These are phyloP conservation scores for Colletotrichum agaves DNA, from an alignment of 2,329 filamentous ascomycete species.

Conservation along the genomic window DNA sequence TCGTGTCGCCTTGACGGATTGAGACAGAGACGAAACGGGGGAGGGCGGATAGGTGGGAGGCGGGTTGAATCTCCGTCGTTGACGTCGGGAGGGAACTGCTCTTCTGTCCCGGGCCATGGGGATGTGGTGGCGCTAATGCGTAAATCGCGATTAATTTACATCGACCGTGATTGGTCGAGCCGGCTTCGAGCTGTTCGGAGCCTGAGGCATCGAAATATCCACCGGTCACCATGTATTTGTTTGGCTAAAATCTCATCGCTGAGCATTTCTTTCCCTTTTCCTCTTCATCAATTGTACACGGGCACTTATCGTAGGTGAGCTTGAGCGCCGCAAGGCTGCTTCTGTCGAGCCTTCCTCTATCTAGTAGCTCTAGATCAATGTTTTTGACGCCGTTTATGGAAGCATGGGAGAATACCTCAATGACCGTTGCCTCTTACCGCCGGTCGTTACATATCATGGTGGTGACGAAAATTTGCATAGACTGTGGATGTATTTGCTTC, in stretches of 20 bases:
- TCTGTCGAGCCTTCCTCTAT: constrained; percentile 77
- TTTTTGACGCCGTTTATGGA: constrained; percentile 75
- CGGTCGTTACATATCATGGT: constrained; percentile 70
- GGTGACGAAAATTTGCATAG: background rate
- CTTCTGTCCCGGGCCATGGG: constrained; percentile 45
- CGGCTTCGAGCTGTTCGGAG: constrained; percentile 39
- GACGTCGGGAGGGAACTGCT: constrained; percentile 52
- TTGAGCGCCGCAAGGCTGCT: constrained; percentile 59
- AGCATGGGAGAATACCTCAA: constrained; percentile 73
- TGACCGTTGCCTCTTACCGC: constrained; percentile 78
- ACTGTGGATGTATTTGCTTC: background rate
- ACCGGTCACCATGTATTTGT: constrained; percentile 22
- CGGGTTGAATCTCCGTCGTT: constrained; percentile 53
- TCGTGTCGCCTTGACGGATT: constrained; percentile 70
- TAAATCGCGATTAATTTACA: constrained; percentile 56
- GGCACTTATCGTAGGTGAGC: constrained; percentile 79
- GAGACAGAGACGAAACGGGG: constrained; percentile 51
- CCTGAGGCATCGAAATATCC: constrained; percentile 49
- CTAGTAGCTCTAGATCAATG: constrained; percentile 70
- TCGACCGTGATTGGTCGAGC: constrained; percentile 53
- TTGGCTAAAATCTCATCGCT: constrained; percentile 33
- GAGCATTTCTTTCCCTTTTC: constrained; percentile 49
- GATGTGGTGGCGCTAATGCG: constrained; percentile 52
- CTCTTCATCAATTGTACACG: constrained; percentile 71
- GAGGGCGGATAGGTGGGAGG: constrained; percentile 41